Evolutionary conservation across 1,139 yeast genomes (phyloP).

Genomic region (Candida gigantensis): DNA sequence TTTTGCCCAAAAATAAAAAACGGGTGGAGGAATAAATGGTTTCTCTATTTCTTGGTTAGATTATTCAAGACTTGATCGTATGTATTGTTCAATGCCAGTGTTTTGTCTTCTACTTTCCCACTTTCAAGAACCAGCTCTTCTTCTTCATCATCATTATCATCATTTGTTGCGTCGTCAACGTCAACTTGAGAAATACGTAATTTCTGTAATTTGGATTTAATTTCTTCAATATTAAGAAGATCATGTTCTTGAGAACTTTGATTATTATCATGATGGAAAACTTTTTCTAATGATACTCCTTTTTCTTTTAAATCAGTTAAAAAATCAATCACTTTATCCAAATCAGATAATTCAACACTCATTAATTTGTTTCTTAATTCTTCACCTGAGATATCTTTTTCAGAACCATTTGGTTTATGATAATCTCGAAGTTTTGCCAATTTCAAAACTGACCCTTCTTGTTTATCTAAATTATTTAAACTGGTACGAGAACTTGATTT

Average conservation of each 20-base stretch:
- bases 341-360: slow-evolving; percentile 48
- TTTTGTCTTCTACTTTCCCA: slow-evolving; percentile 2
- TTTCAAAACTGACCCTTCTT: slow-evolving; percentile 45
- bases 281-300: slow-evolving; percentile 53
- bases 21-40: background rate
- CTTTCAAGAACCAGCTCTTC: too few species aligned
- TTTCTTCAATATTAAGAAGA: slow-evolving; percentile 19
- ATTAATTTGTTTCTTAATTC: slow-evolving; percentile 52
- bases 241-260: slow-evolving; percentile 13
- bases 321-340: slow-evolving; percentile 51
- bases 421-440: slow-evolving; percentile 31
- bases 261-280: slow-evolving; percentile 38
- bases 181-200: slow-evolving; percentile 13
- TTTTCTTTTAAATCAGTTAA: slow-evolving; percentile 50
- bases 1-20: background rate
- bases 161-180: slow-evolving; percentile 6
- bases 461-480: slow-evolving; percentile 36
- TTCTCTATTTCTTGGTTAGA: slow-evolving; percentile 17
- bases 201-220: slow-evolving; percentile 20
- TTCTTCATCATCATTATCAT: slow-evolving; percentile 7
- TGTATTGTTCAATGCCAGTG: slow-evolving; percentile 37
- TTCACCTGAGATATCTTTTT: slow-evolving; percentile 46
- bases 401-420: slow-evolving; percentile 20
- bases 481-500: slow-evolving; percentile 39
- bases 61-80: slow-evolving; percentile 53